Conservation (phyloP, 2,329 filamentous ascomycete species). For the Venturia pyrina region DNA sequence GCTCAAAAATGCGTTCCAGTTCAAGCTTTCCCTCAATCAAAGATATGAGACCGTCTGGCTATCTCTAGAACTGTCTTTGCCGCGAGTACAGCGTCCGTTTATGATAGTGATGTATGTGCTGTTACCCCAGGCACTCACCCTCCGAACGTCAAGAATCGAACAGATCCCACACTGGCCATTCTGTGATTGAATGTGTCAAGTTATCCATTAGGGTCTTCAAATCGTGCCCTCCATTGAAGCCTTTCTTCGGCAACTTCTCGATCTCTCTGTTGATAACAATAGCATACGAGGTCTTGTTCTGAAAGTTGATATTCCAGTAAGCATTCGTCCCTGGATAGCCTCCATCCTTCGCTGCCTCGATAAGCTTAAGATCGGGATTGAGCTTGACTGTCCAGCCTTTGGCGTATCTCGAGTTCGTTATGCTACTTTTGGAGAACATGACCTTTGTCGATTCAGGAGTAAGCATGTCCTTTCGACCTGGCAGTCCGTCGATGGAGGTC, state of each 20-base stretch:
- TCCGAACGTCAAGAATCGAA: background rate
- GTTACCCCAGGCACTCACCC: too few species aligned
- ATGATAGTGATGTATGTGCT: too few species aligned
- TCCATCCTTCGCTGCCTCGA: constrained; percentile 10
- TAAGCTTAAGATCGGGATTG: background rate
- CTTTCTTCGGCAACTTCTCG: background rate
- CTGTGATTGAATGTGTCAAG: background rate
- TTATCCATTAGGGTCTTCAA: constrained; percentile 11
- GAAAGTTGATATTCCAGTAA: constrained; percentile 7
- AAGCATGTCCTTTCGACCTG: background rate
- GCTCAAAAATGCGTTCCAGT: too few species aligned
- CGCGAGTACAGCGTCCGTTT: too few species aligned
- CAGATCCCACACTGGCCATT: constrained; percentile 4
- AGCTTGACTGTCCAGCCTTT: constrained; percentile 9
- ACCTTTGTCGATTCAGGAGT: background rate
- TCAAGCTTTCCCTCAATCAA: too few species aligned
- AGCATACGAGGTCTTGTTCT: constrained; percentile 11
- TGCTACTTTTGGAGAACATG: constrained; percentile 6
- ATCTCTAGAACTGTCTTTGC: too few species aligned
- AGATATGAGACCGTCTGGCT: too few species aligned
- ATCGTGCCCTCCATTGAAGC: constrained; percentile 4
- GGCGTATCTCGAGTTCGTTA: constrained; percentile 6
- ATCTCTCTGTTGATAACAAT: constrained; percentile 8
- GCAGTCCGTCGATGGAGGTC: background rate
- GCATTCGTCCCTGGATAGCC: constrained; percentile 7